These are phyloP conservation scores for Meripilus lineatus DNA, from an alignment of 1,284 basidiomycete genomes.

Conservation along the genomic window DNA sequence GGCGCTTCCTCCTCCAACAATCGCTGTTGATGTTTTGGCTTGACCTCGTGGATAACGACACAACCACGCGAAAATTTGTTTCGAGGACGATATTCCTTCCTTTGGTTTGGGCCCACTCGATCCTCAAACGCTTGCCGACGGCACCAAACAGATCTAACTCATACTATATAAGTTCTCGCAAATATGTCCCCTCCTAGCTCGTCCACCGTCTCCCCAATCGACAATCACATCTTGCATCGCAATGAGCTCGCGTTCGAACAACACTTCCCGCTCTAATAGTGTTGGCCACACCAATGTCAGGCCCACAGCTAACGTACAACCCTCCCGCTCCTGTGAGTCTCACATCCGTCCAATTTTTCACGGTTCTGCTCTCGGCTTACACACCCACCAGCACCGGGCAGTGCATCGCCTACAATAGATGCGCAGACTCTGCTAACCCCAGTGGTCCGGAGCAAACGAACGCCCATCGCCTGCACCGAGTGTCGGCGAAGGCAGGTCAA, in stretches of 20 bases:
- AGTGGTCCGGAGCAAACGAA: conserved; percentile 34
- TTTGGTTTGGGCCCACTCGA: conserved; percentile 3
- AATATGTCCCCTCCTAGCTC: background rate
- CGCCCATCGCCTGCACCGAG: conserved; percentile 44
- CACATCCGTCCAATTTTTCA: too few relatives aligned
- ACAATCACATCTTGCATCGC: background rate
- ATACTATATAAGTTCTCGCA: conserved; percentile 6
- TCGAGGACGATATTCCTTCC: conserved; percentile 1
- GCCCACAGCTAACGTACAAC: too few relatives aligned
- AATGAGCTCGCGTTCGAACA: conserved; percentile 2
- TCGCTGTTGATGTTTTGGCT: conserved; percentile 8
- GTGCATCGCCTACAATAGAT: too few relatives aligned
- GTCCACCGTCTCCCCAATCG: conserved; percentile 1
- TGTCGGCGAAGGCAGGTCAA: conserved; percentile 53
- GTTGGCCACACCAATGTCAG: background rate
- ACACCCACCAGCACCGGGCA: too few relatives aligned
- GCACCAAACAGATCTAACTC: conserved; percentile 4
- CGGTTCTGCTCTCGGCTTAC: too few relatives aligned
- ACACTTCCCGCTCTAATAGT: conserved; percentile 2
- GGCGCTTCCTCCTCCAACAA: conserved; percentile 9
- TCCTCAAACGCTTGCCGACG: conserved; percentile 6
- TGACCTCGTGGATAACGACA: conserved; percentile 9
- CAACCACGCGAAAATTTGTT: conserved; percentile 4
- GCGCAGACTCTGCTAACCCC: conserved; percentile 21
- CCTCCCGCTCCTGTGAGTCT: too few relatives aligned